Base-by-base conservation (phyloP, 148 eudicot genomes). In the Chenopodium album region DNA sequence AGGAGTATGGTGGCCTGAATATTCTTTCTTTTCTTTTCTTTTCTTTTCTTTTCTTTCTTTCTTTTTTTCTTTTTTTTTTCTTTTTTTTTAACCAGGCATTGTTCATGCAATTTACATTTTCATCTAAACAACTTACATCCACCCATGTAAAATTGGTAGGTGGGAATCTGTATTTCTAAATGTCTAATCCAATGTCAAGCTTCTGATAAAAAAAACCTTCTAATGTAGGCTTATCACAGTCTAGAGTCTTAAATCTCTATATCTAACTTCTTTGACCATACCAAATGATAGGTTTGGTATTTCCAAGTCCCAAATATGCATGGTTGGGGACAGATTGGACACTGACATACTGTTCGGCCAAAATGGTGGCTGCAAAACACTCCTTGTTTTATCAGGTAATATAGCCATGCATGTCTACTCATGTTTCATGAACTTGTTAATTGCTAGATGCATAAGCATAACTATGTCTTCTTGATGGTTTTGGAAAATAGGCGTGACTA, bases 271-370 rank as follows among this genome's bases (percentile, higher is more conserved):
- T 12, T 75, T 22, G 28, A 37, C 7, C 50, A 9, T 74, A 10
- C 19, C 48, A 74, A 60, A 50, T 54, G 34, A 82, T 86, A 96
- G 99, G 86, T 96, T 96, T 60, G 89, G 92, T 54, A 94, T 96
- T 76, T 80, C 76, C 50, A 94, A 92, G 83, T 96, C 99, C 28
- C 97, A 94, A 82, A 96, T 94, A 85, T 96, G 99, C 90, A 96
- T 96, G 99, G 99, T 96, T 37, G 99, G 99, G 29, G 99, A 96
- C 87, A 91, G 98, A 90, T 84, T 96, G 87, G 99, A 96, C 79
- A 96, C 99, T 13, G 99, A 96, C 84, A 92, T 96, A 75, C 90
- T 96, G 79, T 96, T 96, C 67, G 99, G 99, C 71, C 95, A 96
- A 81, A 96, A 92, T 86, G 97, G 97, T 52, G 99, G 99, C 78